A percentile compares a stretch with the other conserved stretches of the same genome.
phyloP scores from a whole-genome alignment of 768 basidiomycete genomes.

The Collybia nuda region DNA sequence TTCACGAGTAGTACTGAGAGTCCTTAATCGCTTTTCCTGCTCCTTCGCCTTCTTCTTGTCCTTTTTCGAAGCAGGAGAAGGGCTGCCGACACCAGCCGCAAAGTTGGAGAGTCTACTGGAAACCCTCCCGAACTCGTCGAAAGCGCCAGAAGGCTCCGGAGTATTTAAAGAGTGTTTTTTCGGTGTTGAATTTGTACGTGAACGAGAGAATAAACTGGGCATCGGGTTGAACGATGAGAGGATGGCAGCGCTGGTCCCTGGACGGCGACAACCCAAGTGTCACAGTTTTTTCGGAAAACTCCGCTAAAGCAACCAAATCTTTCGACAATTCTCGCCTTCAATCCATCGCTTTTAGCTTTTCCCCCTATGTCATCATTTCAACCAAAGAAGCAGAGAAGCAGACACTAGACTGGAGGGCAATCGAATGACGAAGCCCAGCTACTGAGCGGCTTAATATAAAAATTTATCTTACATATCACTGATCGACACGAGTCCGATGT shows the following conservation, averaged over 20 bases:
- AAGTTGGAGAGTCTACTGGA: slow-evolving; percentile 41
- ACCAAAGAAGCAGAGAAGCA: background rate
- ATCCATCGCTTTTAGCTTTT: background rate
- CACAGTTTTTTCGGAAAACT: slow-evolving; percentile 22
- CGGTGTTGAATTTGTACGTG: slow-evolving; percentile 61
- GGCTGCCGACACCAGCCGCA: slow-evolving; percentile 19
- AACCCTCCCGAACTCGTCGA: slow-evolving; percentile 70
- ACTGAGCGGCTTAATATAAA: too few relatives aligned
- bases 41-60: slow-evolving; percentile 52
- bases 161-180: slow-evolving; percentile 30
- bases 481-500: too few relatives aligned
- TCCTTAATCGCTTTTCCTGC: slow-evolving; percentile 38
- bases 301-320: slow-evolving; percentile 11
- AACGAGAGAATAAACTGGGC: slow-evolving; percentile 75
- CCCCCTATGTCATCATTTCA: background rate
- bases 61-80: slow-evolving; percentile 39
- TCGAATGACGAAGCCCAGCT: too few relatives aligned
- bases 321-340: background rate
- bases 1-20: slow-evolving; percentile 36
- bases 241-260: slow-evolving; percentile 9
- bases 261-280: slow-evolving; percentile 18
- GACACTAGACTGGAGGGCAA: too few relatives aligned
- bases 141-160: slow-evolving; percentile 24
- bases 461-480: too few relatives aligned
- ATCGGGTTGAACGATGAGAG: slow-evolving; percentile 46